Percentiles rank a stretch among this genome's conserved stretches.
phyloP scores from a whole-genome alignment of 768 basidiomycete genomes.

The Hericium erinaceus region DNA sequence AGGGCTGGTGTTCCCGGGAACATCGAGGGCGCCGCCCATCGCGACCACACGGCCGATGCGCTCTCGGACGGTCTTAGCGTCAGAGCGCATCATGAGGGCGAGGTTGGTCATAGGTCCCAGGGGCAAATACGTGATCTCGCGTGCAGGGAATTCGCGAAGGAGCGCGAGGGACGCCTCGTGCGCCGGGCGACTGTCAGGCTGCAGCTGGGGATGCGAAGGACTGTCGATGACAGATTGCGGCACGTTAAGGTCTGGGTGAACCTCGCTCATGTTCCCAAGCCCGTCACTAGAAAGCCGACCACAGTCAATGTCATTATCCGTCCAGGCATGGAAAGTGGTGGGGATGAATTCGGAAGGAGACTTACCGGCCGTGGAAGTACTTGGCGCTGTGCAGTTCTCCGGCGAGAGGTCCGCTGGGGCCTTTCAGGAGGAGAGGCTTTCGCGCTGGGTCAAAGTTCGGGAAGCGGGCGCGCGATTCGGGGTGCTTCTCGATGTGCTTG shows the following conservation, averaged over 20 bases:
- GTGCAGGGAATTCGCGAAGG: constrained; percentile 37
- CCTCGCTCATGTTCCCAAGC: constrained; percentile 45
- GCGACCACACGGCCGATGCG: constrained; percentile 69
- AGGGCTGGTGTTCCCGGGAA: constrained; percentile 80
- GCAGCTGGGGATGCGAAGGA: constrained; percentile 34
- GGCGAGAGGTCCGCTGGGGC: constrained; percentile 55
- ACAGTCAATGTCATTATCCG: neutral
- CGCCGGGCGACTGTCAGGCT: constrained; percentile 35
- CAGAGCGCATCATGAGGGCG: constrained; percentile 49
- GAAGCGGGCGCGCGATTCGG: constrained; percentile 46
- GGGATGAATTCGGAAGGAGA: neutral
- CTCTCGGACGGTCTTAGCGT: constrained; percentile 41
- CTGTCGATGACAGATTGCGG: constrained; percentile 9
- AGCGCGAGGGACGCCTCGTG: constrained; percentile 48
- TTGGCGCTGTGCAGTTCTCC: constrained; percentile 68
- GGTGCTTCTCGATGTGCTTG: constrained; percentile 45
- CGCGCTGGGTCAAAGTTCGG: constrained; percentile 42
- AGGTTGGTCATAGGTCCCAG: constrained; percentile 79
- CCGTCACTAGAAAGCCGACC: constrained; percentile 46
- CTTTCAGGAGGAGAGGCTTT: constrained; percentile 58
- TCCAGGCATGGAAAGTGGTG: neutral
- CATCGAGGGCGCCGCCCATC: constrained; percentile 93
- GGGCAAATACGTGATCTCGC: constrained; percentile 60
- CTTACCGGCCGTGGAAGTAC: constrained; percentile 77
- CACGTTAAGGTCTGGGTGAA: constrained; percentile 57